Evolutionary conservation across 2,329 filamentous ascomycete genomes (phyloP).

Genomic region (Penicillium rolfsii): DNA sequence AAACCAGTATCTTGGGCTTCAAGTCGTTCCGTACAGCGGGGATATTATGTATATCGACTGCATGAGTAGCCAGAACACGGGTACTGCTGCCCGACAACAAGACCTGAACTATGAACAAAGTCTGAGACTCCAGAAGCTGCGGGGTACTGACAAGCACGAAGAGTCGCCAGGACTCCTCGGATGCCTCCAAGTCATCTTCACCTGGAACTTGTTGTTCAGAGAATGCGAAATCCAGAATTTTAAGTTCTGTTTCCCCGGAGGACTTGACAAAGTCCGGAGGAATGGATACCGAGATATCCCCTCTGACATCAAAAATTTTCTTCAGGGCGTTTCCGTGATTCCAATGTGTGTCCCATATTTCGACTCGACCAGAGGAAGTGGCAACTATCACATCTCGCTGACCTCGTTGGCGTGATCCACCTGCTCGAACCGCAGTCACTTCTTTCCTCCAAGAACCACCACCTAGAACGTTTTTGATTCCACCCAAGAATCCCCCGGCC

Average conservation of each 20-base stretch:
- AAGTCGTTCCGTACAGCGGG: slow-evolving; percentile 45
- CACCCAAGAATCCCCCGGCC: slow-evolving; percentile 74
- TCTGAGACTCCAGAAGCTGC: slow-evolving; percentile 53
- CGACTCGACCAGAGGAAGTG: slow-evolving; percentile 75
- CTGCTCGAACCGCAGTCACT: slow-evolving; percentile 77
- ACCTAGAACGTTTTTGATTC: slow-evolving; percentile 74
- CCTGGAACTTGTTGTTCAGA: slow-evolving; percentile 33
- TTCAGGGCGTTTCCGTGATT: slow-evolving; percentile 79
- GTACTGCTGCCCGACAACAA: slow-evolving; percentile 58
- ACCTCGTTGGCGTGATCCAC: slow-evolving; percentile 71
- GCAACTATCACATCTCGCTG: slow-evolving; percentile 83
- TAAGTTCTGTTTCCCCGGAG: slow-evolving; percentile 63
- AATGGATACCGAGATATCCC: slow-evolving; percentile 65
- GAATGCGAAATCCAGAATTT: slow-evolving; percentile 79
- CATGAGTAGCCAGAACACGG: slow-evolving; percentile 68
- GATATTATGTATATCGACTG: slow-evolving; percentile 67
- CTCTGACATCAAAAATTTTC: slow-evolving; percentile 70
- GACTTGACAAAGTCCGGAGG: slow-evolving; percentile 57
- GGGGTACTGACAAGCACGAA: slow-evolving; percentile 65
- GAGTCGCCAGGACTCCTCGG: slow-evolving; percentile 55
- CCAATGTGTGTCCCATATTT: slow-evolving; percentile 87
- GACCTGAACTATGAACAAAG: slow-evolving; percentile 77
- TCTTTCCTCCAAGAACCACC: slow-evolving; percentile 73
- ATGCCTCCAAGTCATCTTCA: slow-evolving; percentile 54
- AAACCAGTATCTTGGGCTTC: slow-evolving; percentile 73